A percentile compares a stretch with the other conserved stretches of the same genome.
phyloP scores from a whole-genome alignment of 1,139 yeast species.

The Yamadazyma diospyri region DNA sequence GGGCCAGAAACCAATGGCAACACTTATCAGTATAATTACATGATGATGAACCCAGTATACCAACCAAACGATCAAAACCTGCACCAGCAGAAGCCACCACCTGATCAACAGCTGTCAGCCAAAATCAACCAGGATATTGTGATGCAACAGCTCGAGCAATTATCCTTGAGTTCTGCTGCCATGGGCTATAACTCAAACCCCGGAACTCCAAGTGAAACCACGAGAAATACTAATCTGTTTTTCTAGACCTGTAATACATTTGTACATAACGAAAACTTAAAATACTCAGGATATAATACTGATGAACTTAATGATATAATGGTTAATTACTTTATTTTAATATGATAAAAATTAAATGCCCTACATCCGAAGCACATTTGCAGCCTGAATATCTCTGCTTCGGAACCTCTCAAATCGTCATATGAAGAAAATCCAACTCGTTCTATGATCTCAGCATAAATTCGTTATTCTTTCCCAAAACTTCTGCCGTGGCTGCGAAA shows the following conservation, averaged over 20 bases:
- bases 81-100: not conserved
- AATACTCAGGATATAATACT: not conserved
- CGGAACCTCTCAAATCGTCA: too few relatives aligned
- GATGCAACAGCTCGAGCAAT: conserved; percentile 49
- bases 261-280: conserved; percentile 1
- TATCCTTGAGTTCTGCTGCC: conserved; percentile 48
- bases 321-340: conserved; percentile 4
- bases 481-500: too few relatives aligned
- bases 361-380: too few relatives aligned
- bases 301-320: conserved; percentile 4
- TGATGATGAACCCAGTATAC: conserved; percentile 3
- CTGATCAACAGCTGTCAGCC: not conserved
- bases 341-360: too few relatives aligned
- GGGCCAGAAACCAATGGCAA: conserved; percentile 2
- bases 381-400: too few relatives aligned
- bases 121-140: conserved; percentile 22
- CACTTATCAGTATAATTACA: conserved; percentile 1
- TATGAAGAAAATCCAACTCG: too few relatives aligned
- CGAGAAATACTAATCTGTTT: conserved; percentile 7
- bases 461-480: too few relatives aligned
- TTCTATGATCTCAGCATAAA: too few relatives aligned
- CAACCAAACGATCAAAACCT: not conserved
- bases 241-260: conserved; percentile 4
- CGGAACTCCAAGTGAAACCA: conserved; percentile 30
- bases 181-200: conserved; percentile 48